Evolutionary conservation across 2,329 filamentous ascomycete genomes (phyloP).

Genomic region (Fusarium sp.): DNA sequence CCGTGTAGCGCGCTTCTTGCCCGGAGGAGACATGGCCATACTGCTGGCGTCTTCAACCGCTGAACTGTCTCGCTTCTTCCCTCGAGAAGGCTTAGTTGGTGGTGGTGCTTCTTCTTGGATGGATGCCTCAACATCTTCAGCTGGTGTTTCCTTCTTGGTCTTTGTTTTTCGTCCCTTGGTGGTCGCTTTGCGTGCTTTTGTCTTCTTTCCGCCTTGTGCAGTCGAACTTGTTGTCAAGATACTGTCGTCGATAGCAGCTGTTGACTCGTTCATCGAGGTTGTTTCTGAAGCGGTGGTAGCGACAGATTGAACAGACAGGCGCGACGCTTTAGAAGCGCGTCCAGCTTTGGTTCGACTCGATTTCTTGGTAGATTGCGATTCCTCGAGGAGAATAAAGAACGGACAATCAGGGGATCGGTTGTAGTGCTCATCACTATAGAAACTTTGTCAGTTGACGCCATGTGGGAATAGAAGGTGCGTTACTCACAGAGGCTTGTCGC

Average conservation of each 20-base stretch:
- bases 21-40: constrained; percentile 57
- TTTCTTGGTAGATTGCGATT: constrained; percentile 66
- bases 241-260: constrained; percentile 67
- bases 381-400: constrained; percentile 79
- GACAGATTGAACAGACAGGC: constrained; percentile 69
- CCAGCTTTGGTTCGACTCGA: constrained; percentile 63
- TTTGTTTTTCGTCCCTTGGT: constrained; percentile 48
- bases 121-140: constrained; percentile 54
- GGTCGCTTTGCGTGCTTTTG: constrained; percentile 64
- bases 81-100: constrained; percentile 55
- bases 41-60: constrained; percentile 62
- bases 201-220: constrained; percentile 68
- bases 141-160: constrained; percentile 63
- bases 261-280: constrained; percentile 59
- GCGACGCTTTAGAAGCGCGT: constrained; percentile 75
- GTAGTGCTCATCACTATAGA: constrained; percentile 81
- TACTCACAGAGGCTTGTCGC: constrained; percentile 85
- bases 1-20: constrained; percentile 69
- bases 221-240: constrained; percentile 69
- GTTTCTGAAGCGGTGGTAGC: constrained; percentile 62
- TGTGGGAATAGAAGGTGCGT: constrained; percentile 1
- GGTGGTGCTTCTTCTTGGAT: constrained; percentile 39
- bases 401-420: constrained; percentile 81
- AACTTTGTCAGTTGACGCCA: constrained; percentile 37
- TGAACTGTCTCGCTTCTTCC: constrained; percentile 73